These are phyloP conservation scores for Dactylella cylindrospora DNA, from an alignment of 2,329 filamentous ascomycete species.

Conservation along the genomic window DNA sequence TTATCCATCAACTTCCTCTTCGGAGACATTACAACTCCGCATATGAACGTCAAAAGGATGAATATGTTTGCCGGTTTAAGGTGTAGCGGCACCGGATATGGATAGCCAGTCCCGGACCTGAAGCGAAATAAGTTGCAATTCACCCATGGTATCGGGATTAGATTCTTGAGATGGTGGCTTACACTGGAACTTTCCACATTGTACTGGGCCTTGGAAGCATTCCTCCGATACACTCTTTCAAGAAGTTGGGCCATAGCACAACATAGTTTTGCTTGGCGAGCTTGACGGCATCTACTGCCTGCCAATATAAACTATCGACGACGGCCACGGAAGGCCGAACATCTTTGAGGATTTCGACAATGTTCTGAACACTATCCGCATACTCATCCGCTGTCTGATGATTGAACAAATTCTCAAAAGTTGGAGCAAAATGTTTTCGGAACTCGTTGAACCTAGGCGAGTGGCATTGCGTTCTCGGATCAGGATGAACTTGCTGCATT, in stretches of 20 bases:
- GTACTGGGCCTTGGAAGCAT: constrained; percentile 30
- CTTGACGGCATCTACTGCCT: constrained; percentile 31
- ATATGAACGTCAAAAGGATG: constrained; percentile 29
- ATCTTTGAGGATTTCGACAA: constrained; percentile 41
- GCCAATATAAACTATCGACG: constrained; percentile 40
- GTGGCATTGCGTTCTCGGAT: constrained; percentile 36
- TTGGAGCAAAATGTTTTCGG: constrained; percentile 41
- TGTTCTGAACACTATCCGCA: constrained; percentile 30
- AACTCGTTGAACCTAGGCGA: constrained; percentile 30
- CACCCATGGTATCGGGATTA: no score
- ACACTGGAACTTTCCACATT: constrained; percentile 36
- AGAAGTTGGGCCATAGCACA: constrained; percentile 38
- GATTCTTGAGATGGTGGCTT: neutral
- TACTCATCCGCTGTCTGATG: constrained; percentile 36
- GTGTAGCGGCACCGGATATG: constrained; percentile 35
- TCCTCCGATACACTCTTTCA: constrained; percentile 40
- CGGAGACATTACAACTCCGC: constrained; percentile 17
- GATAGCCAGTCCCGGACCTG: constrained; percentile 39
- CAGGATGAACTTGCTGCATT: constrained; percentile 40
- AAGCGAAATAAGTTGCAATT: neutral
- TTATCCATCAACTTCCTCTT: constrained; percentile 34
- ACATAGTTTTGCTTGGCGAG: constrained; percentile 35
- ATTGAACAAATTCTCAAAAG: constrained; percentile 25
- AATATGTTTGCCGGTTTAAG: constrained; percentile 36
- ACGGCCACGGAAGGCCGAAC: constrained; percentile 30